Conservation (phyloP, 331 rosid genomes). For the Dryas integrifolia region DNA sequence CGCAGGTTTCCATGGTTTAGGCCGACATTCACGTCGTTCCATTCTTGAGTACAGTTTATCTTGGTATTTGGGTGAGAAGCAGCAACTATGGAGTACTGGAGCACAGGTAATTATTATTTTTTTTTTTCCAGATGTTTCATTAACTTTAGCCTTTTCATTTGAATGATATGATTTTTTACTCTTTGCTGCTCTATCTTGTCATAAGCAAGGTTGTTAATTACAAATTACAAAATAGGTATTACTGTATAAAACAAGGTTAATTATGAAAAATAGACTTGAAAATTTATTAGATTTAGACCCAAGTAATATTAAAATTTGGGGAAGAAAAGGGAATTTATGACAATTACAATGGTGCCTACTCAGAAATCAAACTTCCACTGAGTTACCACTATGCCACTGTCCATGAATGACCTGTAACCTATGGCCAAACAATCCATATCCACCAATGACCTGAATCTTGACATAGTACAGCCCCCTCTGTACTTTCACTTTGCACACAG, state of each 20-base stretch:
- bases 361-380: no score
- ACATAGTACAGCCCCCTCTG: no score
- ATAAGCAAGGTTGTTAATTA: no score
- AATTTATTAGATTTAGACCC: background rate
- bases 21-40: slow-evolving; percentile 48
- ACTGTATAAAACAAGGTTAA: background rate
- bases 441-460: no score
- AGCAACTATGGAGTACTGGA: slow-evolving; percentile 70
- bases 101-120: slow-evolving; percentile 65
- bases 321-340: no score
- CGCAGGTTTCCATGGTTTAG: slow-evolving; percentile 37
- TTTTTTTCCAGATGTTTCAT: background rate
- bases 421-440: no score
- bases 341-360: no score
- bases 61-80: slow-evolving; percentile 76
- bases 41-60: slow-evolving; percentile 62
- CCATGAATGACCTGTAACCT: no score
- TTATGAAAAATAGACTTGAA: background rate
- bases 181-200: background rate
- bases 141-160: background rate
- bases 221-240: background rate
- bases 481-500: no score
- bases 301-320: no score
- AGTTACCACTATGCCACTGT: no score
- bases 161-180: background rate